Conservation (phyloP, 192 early-diverging fungal genomes). For the Bifiguratus adelaidae region DNA sequence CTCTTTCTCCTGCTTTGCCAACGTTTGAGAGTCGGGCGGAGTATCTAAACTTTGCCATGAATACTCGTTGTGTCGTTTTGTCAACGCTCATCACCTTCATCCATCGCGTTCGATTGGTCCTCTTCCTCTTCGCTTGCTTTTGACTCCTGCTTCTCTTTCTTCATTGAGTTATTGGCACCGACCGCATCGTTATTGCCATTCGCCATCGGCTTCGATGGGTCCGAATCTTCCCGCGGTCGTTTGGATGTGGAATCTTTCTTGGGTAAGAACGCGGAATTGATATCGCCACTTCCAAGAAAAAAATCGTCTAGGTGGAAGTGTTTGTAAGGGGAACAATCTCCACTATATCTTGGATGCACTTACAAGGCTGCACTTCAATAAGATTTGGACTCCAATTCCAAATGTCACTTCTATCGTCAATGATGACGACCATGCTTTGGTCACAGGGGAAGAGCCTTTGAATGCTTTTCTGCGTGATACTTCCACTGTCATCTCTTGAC, state of each 20-base stretch:
- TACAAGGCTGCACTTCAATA: slow-evolving; percentile 83
- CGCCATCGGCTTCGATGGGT: too few species aligned
- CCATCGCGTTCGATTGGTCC: slow-evolving; percentile 1
- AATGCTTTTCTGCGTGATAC: slow-evolving; percentile 73
- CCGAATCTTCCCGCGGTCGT: too few species aligned
- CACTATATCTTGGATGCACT: slow-evolving; percentile 6
- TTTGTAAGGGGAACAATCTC: background rate
- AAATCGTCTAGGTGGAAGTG: slow-evolving; percentile 58
- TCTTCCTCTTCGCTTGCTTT: background rate
- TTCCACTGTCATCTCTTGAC: slow-evolving; percentile 85
- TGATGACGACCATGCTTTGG: slow-evolving; percentile 89
- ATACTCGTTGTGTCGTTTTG: too few species aligned
- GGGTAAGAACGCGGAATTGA: slow-evolving; percentile 66
- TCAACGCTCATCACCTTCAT: too few species aligned
- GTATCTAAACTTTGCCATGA: too few species aligned
- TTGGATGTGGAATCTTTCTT: too few species aligned
- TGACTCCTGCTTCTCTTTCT: slow-evolving; percentile 2
- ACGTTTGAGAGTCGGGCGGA: slow-evolving; percentile 8
- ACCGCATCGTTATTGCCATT: slow-evolving; percentile 9
- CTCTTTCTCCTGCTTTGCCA: slow-evolving; percentile 6
- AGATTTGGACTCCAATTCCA: slow-evolving; percentile 90
- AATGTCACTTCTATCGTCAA: slow-evolving; percentile 94
- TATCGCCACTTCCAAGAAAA: slow-evolving; percentile 92
- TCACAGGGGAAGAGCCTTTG: slow-evolving; percentile 87
- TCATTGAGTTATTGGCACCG: slow-evolving; percentile 8